A percentile compares a stretch with the other conserved stretches of the same genome.
These are phyloP conservation scores for Sphenostylis stenocarpa DNA, from an alignment of 306 rosid species.

Conservation along the genomic window DNA sequence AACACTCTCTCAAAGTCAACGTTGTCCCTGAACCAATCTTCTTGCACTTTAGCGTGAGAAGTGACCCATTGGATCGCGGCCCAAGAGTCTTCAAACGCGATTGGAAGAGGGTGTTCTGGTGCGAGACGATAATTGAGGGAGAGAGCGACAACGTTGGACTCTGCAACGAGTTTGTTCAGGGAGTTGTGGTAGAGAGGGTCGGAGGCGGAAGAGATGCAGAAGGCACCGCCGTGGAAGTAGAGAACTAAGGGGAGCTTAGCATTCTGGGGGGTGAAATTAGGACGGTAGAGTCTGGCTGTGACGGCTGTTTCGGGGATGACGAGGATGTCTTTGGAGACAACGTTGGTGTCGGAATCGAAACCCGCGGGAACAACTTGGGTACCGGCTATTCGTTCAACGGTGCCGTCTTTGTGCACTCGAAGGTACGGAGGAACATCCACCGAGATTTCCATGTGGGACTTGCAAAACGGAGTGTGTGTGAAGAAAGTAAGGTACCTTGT, in stretches of 20 bases:
- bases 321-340: constrained; percentile 69
- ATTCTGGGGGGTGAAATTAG: constrained; percentile 6
- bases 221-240: constrained; percentile 89
- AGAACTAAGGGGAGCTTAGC: constrained; percentile 57
- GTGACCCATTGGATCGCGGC: constrained; percentile 62
- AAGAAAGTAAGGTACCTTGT: neutral
- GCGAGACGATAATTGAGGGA: constrained; percentile 71
- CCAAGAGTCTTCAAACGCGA: constrained; percentile 75
- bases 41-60: constrained; percentile 38
- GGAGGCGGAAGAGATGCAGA: constrained; percentile 54
- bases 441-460: constrained; percentile 48
- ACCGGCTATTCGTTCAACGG: constrained; percentile 61
- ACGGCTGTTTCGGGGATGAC: constrained; percentile 54
- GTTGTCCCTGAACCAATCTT: constrained; percentile 52
- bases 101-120: constrained; percentile 80
- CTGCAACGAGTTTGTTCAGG: constrained; percentile 61
- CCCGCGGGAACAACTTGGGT: constrained; percentile 56
- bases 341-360: constrained; percentile 55
- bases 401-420: constrained; percentile 59
- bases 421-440: constrained; percentile 73
- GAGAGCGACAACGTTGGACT: constrained; percentile 51
- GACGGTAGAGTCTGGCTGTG: constrained; percentile 64
- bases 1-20: constrained; percentile 55
- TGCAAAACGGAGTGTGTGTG: neutral
- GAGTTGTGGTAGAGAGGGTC: constrained; percentile 76